Evolutionary conservation across 2,329 filamentous ascomycete genomes (phyloP), one percentile per base, ranked within the genome.

Genomic region (Monosporascus cannonballus): DNA sequence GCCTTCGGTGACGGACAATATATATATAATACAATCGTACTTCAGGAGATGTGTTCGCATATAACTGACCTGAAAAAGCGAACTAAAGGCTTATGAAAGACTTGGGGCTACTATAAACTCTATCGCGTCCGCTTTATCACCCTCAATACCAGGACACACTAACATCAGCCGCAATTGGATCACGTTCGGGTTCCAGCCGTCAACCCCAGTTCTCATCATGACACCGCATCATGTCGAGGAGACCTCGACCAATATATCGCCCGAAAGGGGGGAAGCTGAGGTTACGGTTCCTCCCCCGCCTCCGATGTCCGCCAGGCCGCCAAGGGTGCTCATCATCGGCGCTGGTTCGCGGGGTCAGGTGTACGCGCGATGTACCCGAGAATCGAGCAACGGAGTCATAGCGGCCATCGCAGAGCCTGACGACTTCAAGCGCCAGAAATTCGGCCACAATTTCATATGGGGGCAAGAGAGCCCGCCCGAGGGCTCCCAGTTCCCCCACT

Each of bases 331-430:
- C 51, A 80, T 96, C 63, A 85, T 96, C 60, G 91, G 91, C 20
- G 90, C 89, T 7, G 90, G 91, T 36, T 89, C 87, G 47, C 84
- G 91, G 37, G 91, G 91, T 15, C 78, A 80, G 49, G 80, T 83
- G 30, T 96, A 95, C 67, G 88, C 86, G 34, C 76, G 77, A 54
- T 86, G 86, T 50, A 84, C 90, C 8, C 69, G 73, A n/a, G 74
- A 77, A 17, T 82, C 81, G 18, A 85, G 81, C 54, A 80, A 84
- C 58, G 89, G 86, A 6, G 67, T 85, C 34, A 81, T 97, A 54
- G 81, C 80, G 22, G 89, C 89, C 25, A 83, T 99, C 17, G 90
- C 88, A 22, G 94, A 97, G 61, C 90, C 92, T 0, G 76, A 90
- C 59, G 68, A 77, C 15, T 94, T 85, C 71, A 95, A 96, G 71